Evolutionary conservation across 768 basidiomycete genomes (phyloP), one percentile per base, ranked within the genome.

Genomic region (Rickenella mellea): DNA sequence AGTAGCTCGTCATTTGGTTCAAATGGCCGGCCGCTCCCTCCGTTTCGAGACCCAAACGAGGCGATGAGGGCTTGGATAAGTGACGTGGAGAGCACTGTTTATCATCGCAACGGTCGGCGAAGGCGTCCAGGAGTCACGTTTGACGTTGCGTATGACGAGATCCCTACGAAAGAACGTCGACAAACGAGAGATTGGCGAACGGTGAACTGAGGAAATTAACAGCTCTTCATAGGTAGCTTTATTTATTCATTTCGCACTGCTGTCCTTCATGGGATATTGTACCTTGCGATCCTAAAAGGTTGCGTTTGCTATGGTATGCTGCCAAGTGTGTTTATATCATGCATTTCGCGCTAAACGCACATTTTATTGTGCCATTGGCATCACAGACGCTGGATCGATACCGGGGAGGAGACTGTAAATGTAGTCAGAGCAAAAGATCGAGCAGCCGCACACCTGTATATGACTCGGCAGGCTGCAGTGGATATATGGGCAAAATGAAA

Each of bases 61-160:
- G 85, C 85, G 6, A 69, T 84, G 2, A 65, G 74, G 40, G 74
- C 81, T 48, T 89, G 86, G 86, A 68, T 80, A 46, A 73, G 79
- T 48, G 67, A 59, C 48, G 79, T 77, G 55, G 80, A 79, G 55
- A 69, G 70, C 15, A 70, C 24, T 3, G 19, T 19, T 22, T 19
- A 19, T 17, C 19, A 22, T 9, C 19, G 33, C 10, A 36, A 22
- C 33, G 19, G 24, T 36, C 33, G 33, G 19, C 33, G 33, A 22
- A 8, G 33, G 33, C 19, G 33, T 17, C 33, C 33, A 22, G 33
- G 33, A 7, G 33, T 36, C 10, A 36, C 33, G 12, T 36, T 36
- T 15, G 33, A 36, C 33, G 19, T 36, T 17, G 3, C 24, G 11
- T 17, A 10, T 22, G 33, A 36, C 33, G 33, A 36, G 19, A 22